Percentiles rank a stretch among this genome's conserved stretches.
Evolutionary conservation across 306 rosid species (phyloP).

Genomic region (Amphicarpaea edgeworthii): DNA sequence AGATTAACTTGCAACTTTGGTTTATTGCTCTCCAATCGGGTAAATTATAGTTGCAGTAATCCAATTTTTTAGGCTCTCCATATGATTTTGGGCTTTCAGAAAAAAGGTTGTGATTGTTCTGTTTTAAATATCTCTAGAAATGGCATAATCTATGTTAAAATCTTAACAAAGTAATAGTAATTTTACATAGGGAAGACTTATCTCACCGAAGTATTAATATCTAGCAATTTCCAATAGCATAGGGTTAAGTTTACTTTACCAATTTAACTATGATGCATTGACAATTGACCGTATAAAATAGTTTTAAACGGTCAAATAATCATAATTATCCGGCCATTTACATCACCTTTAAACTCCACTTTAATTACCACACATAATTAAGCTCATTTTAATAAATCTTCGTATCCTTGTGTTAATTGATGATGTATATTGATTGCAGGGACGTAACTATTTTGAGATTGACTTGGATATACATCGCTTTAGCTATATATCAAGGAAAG

Average conservation of each 20-base stretch:
- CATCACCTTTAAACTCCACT: no score
- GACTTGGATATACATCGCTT: conserved; percentile 86
- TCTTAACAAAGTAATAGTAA: not conserved
- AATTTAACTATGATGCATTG: no score
- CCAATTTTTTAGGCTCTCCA: conserved; percentile 2
- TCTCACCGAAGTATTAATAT: not conserved
- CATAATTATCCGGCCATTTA: no score
- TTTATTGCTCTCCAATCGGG: not conserved
- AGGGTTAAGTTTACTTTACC: not conserved
- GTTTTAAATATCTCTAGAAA: not conserved
- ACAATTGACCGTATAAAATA: no score
- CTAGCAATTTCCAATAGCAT: conserved; percentile 4
- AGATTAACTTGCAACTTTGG: not conserved
- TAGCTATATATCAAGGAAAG: conserved; percentile 83
- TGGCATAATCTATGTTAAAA: not conserved
- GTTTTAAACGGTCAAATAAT: no score
- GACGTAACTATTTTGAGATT: conserved; percentile 78
- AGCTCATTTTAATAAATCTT: not conserved
- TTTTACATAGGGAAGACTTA: not conserved
- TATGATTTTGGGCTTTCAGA: conserved; percentile 8
- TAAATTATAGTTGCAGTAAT: not conserved
- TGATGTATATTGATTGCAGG: conserved; percentile 47
- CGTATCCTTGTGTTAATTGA: not conserved
- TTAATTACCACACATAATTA: not conserved
- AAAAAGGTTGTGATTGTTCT: not conserved